Evolutionary conservation across 129 eudicot genomes (phyloP).

Genomic region (Dittrichia graveolens): DNA sequence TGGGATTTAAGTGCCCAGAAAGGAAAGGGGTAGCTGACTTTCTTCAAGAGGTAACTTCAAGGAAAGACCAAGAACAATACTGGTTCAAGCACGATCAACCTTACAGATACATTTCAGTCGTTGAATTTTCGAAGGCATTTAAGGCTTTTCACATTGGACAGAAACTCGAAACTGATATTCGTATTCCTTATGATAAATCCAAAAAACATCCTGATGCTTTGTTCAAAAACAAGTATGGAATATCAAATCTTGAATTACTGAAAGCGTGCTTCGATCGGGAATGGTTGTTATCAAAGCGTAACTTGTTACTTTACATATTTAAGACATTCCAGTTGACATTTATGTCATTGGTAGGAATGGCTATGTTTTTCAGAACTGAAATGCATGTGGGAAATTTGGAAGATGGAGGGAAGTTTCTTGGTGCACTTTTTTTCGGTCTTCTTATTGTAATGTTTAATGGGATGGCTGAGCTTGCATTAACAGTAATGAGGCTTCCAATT

Average conservation of each 20-base stretch:
- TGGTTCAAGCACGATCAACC: constrained; percentile 29
- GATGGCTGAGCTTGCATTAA: constrained; percentile 41
- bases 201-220: constrained; percentile 25
- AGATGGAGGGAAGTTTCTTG: constrained; percentile 42
- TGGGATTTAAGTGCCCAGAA: constrained; percentile 54
- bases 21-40: constrained; percentile 47
- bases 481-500: constrained; percentile 41
- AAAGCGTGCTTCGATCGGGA: constrained; percentile 38
- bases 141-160: constrained; percentile 39
- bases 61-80: constrained; percentile 38
- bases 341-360: constrained; percentile 41
- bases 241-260: constrained; percentile 30
- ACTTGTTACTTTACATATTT: constrained; percentile 36
- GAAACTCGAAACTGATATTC: constrained; percentile 27
- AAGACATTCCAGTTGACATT: constrained; percentile 43
- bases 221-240: constrained; percentile 31
- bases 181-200: constrained; percentile 33
- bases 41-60: constrained; percentile 42
- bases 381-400: constrained; percentile 42
- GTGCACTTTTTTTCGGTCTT: constrained; percentile 40
- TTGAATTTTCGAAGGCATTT: constrained; percentile 28
- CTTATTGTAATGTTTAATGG: constrained; percentile 43
- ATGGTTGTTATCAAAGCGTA: constrained; percentile 43
- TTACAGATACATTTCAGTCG: constrained; percentile 22
- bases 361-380: constrained; percentile 45